Percentiles rank a stretch among this genome's conserved stretches.
Conservation (phyloP, 345 rosid genomes). For the Acer yangbiense region DNA sequence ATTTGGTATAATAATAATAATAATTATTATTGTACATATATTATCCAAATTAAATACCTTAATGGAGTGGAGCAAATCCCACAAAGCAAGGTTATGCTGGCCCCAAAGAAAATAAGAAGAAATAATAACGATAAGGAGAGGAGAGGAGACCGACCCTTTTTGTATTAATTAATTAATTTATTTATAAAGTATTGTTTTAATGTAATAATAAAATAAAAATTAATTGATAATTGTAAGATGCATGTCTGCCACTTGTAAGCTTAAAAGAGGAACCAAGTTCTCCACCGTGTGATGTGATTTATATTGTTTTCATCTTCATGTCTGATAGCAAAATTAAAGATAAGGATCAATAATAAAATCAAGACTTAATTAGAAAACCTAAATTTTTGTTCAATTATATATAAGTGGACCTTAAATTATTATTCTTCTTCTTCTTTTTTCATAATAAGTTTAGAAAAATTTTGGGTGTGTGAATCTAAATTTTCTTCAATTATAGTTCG, state of each 20-base stretch:
- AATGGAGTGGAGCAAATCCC: slow-evolving; percentile 5
- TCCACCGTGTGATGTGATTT: background rate
- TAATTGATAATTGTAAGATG: background rate
- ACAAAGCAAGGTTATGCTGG: background rate
- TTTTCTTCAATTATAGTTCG: no score
- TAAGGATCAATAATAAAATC: slow-evolving; percentile 15
- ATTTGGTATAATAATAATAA: no score
- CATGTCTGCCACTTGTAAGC: slow-evolving; percentile 33
- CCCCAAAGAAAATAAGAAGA: background rate
- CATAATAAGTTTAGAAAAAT: no score
- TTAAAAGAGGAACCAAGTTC: background rate
- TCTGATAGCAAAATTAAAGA: slow-evolving; percentile 21
- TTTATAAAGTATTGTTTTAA: background rate
- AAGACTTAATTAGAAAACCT: background rate
- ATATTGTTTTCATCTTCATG: slow-evolving; percentile 10
- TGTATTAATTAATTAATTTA: background rate
- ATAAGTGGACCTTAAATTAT: no score
- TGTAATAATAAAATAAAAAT: no score
- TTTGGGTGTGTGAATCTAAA: background rate
- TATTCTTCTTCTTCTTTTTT: no score
- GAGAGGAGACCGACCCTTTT: background rate
- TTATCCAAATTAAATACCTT: background rate
- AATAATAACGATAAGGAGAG: background rate
- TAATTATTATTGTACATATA: background rate
- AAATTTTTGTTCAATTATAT: no score